These are phyloP conservation scores for Cyclotella baltica DNA, from an alignment of 108 stramenopile genomes.

Conservation along the genomic window DNA sequence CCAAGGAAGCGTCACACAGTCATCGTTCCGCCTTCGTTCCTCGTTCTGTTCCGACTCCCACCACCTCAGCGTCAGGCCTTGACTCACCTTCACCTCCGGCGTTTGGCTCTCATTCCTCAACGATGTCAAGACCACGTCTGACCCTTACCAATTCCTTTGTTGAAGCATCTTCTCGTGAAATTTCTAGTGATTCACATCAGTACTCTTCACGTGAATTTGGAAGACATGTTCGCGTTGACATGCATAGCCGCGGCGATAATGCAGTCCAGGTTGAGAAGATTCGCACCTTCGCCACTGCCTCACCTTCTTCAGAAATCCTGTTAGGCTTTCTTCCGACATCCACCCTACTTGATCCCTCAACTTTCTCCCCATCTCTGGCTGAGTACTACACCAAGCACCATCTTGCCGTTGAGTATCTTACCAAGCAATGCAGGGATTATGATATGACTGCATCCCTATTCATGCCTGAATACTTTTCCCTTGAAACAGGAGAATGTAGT, in stretches of 20 bases:
- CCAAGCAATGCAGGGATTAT: neutral
- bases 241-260: neutral
- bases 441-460: neutral
- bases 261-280: neutral
- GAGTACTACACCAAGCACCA: neutral
- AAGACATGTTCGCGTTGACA: neutral
- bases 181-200: too few relatives aligned
- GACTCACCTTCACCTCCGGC: too few relatives aligned
- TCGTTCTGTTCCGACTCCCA: too few relatives aligned
- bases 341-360: neutral
- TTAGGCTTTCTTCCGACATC: neutral
- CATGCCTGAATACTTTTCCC: neutral
- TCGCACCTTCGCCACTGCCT: neutral
- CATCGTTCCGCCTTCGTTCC: too few relatives aligned
- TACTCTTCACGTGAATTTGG: too few relatives aligned
- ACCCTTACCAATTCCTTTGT: too few relatives aligned
- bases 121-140: too few relatives aligned
- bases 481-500: neutral
- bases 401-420: neutral
- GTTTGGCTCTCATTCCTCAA: too few relatives aligned
- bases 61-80: too few relatives aligned
- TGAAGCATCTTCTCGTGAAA: too few relatives aligned
- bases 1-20: too few relatives aligned
- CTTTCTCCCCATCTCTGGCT: neutral
- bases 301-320: neutral